Base-by-base conservation (phyloP, 495 filamentous ascomycete species). In the Aspergillus nidulans region DNA sequence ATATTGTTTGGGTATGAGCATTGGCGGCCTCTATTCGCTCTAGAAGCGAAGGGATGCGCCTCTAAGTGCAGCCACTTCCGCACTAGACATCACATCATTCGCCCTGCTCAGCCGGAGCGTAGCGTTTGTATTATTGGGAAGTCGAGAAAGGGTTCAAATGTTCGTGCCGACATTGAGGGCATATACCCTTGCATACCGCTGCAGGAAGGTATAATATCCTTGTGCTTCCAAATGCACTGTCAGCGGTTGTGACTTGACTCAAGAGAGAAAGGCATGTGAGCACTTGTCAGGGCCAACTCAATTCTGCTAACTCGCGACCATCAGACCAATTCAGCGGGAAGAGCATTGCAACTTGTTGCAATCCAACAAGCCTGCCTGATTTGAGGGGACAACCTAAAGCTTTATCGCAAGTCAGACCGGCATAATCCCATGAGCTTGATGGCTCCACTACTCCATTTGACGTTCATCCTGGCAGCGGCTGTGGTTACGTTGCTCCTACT, bases 101-200 rank as follows among this genome's bases (percentile, higher is more conserved):
- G 16, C 36, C n/a, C 8, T 39, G n/a, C 36, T 39, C 36, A 39
- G 4, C 15, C n/a, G 15, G 36, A 39, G n/a, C 3, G 8, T 18
- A 18, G 15, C 3, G n/a, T 39, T 1, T n/a, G 36, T 12, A 16
- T 16, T n/a, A 16, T 39, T n/a, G n/a, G 5, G 36, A 39, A n/a
- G 36, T 34, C 30, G 30, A 6, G 30, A 34, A 13, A 34, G 15
- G 30, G 30, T 34, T 34, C 4, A 34, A 2, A 12, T 34, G 30
- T 10, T 34, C 30, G n/a, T 4, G 36, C 9, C 3, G n/a, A 30
- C 1, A 70, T 87, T n/a, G 75, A 81, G 38, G 84, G 86, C 57
- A 65, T 84, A 0, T 85, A 81, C 53, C 81, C 82, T 9, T 82
- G 81, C 63, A 85, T 81, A 0, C 75, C 83, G 3, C 54, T 86